Percentiles rank a stretch among this genome's conserved stretches.
Conservation (phyloP, 2,329 filamentous ascomycete genomes). For the Aschersonia sp. region DNA sequence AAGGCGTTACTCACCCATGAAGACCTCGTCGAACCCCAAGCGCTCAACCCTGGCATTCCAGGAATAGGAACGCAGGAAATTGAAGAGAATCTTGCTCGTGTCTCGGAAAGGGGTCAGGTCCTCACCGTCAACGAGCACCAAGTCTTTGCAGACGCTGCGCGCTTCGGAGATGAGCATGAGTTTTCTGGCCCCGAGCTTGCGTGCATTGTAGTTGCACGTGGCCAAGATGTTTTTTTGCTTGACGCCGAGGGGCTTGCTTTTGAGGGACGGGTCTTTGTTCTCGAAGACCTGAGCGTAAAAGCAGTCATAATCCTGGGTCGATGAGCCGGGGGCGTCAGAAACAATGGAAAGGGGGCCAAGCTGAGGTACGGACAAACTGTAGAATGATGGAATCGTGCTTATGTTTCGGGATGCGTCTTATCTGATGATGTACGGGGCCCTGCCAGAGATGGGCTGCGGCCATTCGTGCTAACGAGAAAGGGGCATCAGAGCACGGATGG, state of each 20-base stretch:
- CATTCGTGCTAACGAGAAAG: too few species aligned
- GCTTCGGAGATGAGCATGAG: slow-evolving; percentile 77
- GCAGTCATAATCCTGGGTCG: slow-evolving; percentile 60
- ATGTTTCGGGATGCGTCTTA: slow-evolving; percentile 21
- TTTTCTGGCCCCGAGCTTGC: slow-evolving; percentile 60
- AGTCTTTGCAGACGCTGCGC: slow-evolving; percentile 63
- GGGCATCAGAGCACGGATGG: too few species aligned
- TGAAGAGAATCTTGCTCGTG: slow-evolving; percentile 68
- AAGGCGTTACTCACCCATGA: slow-evolving; percentile 22
- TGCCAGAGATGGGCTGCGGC: too few species aligned
- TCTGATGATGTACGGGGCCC: slow-evolving; percentile 1
- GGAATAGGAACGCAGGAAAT: slow-evolving; percentile 55
- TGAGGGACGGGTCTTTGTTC: slow-evolving; percentile 60
- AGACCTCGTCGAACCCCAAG: slow-evolving; percentile 81
- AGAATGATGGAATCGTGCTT: slow-evolving; percentile 57
- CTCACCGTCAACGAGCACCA: slow-evolving; percentile 76
- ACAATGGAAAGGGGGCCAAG: slow-evolving; percentile 1
- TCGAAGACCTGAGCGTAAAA: slow-evolving; percentile 93
- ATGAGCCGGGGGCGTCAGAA: background rate
- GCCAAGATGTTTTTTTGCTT: slow-evolving; percentile 89
- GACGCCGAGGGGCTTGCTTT: slow-evolving; percentile 61
- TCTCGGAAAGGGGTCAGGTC: slow-evolving; percentile 76
- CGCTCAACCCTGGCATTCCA: slow-evolving; percentile 71
- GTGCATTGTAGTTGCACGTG: slow-evolving; percentile 88
- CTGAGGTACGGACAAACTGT: slow-evolving; percentile 54